phyloP scores from a whole-genome alignment of 257 asterid species.

The Nicotiana otophora region DNA sequence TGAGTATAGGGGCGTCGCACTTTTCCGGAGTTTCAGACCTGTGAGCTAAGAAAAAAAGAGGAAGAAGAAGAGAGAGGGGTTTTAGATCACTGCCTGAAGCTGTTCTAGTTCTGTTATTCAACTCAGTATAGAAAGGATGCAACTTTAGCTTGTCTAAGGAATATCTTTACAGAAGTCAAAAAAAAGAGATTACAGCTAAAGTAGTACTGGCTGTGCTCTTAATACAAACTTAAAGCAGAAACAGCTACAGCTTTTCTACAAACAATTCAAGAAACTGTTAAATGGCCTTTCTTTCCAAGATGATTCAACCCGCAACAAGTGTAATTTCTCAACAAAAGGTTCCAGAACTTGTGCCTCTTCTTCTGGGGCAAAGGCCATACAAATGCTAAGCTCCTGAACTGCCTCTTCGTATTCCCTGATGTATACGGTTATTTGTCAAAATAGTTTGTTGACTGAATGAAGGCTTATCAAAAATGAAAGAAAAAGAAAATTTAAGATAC shows the following conservation, averaged over 20 bases:
- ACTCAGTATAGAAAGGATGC: not conserved
- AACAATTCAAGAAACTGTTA: conserved; percentile 43
- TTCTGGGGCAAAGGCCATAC: conserved; percentile 96
- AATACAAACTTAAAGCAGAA: not conserved
- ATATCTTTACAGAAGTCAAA: conserved; percentile 2
- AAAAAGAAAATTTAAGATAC: not conserved
- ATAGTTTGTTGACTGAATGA: not conserved
- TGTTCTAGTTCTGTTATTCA: not conserved
- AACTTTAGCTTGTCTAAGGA: not conserved
- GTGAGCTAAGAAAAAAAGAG: no score
- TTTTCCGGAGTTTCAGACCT: no score
- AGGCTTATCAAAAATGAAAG: not conserved
- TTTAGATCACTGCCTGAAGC: not conserved
- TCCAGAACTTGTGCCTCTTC: conserved; percentile 71
- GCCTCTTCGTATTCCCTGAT: conserved; percentile 80
- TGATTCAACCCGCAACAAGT: conserved; percentile 55
- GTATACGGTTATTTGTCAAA: not conserved
- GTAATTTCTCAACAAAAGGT: conserved; percentile 76
- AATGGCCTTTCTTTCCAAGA: conserved; percentile 56
- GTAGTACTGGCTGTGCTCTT: not conserved
- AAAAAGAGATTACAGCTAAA: not conserved
- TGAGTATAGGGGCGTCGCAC: no score
- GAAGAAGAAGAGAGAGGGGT: not conserved
- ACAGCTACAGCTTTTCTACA: not conserved
- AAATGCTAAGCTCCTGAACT: conserved; percentile 92